Percentiles rank a stretch among this genome's conserved stretches.
These are phyloP conservation scores for Sporothrix pallida DNA, from an alignment of 2,329 filamentous ascomycete species.

Conservation along the genomic window DNA sequence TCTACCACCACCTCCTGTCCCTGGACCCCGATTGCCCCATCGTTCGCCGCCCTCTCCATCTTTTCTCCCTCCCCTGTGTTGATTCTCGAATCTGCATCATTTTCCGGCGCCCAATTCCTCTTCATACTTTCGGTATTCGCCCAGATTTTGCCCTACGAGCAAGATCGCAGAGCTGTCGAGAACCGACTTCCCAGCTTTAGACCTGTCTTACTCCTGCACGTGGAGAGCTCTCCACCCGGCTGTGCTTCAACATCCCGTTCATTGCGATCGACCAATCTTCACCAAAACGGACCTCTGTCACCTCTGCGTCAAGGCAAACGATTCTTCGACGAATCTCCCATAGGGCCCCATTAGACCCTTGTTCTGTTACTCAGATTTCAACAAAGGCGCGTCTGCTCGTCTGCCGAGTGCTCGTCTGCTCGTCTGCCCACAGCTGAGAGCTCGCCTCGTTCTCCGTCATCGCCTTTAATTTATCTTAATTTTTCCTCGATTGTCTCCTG, in stretches of 20 bases:
- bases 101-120: conserved; percentile 1
- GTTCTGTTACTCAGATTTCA: not conserved
- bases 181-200: not conserved
- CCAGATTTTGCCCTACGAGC: not conserved
- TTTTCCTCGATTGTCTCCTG: not conserved
- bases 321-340: conserved; percentile 1
- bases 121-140: not conserved
- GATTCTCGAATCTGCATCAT: conserved; percentile 18
- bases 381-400: conserved; percentile 2
- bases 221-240: conserved; percentile 26
- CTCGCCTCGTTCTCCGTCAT: not conserved
- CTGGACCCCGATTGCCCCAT: conserved; percentile 26
- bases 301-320: conserved; percentile 5
- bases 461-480: not conserved
- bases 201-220: conserved; percentile 22
- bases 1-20: conserved; percentile 22
- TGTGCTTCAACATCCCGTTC: not conserved
- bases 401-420: not conserved
- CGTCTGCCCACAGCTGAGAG: not conserved
- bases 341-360: not conserved
- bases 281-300: conserved; percentile 19
- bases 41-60: not conserved
- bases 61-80: conserved; percentile 1
- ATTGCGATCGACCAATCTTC: conserved; percentile 31
- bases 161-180: not conserved